Evolutionary conservation across 2,329 filamentous ascomycete genomes (phyloP), one percentile per base, ranked within the genome.

Genomic region (Hypoxylon sp.): DNA sequence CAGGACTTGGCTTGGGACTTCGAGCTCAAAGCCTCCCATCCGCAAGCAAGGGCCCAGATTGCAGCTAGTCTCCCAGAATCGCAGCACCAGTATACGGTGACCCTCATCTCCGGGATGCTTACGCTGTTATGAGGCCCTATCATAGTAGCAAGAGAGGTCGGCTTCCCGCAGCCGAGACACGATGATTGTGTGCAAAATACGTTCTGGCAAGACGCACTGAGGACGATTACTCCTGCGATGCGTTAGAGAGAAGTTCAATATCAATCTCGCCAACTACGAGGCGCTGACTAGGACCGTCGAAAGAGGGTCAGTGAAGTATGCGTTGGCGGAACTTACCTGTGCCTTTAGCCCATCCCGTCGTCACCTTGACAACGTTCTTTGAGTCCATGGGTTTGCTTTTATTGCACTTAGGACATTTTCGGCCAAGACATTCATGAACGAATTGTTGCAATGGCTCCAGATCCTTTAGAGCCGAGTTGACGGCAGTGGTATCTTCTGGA

Each of bases 31-130:
- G 18, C 24, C 11, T 57, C 33, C 64, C 61, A 66, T 33, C 64
- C 67, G 16, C 64, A 67, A 30, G 67, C 61, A 4, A 69, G 49
- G 11, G 60, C 64, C 67, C 67, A 69, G 22, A 62, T 64, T 22
- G 67, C 67, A 6, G 54, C 61, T 3, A 64, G 20, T n/a, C 57
- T 56, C 5, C 60, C 67, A 3, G 26, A 22, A 9, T 67, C 57
- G 28, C 67, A 69, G 45, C 67, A 69, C 64, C 67, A 69, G 18
- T 51, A 4, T 2, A 62, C 45, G 1, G 20, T 18, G 5, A 36
- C 6, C 9, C 28, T 42, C 12, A 20, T 26, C 12, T 51, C 60
- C 2, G 56, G 26, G 5, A 60, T 16, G 1, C 20, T 2, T 1
- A 59, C 4, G 11, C 4, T 36, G n/a, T 2, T 32, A 9, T 11